Evolutionary conservation across 352 stramenopile species (phyloP).

Genomic region (Phytophthora hybrid): DNA sequence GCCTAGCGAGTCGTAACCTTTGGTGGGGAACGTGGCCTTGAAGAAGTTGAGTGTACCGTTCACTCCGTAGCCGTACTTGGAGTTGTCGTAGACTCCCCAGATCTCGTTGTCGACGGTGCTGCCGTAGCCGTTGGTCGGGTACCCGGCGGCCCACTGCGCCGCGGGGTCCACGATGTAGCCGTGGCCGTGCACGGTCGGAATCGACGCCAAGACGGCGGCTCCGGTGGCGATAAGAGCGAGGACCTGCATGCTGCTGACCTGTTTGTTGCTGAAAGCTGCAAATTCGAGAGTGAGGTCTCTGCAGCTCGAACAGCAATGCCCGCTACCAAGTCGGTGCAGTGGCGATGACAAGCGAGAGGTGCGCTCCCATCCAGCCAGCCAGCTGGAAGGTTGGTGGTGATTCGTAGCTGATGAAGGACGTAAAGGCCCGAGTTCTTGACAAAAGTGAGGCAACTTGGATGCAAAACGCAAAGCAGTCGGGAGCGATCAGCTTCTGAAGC

Average conservation of each 20-base stretch:
- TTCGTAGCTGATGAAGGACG: conserved; percentile 2
- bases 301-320: conserved; percentile 21
- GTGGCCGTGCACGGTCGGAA: conserved; percentile 35
- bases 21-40: conserved; percentile 42
- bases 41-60: conserved; percentile 52
- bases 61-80: conserved; percentile 54
- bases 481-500: conserved; percentile 19
- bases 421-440: conserved; percentile 24
- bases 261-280: conserved; percentile 6
- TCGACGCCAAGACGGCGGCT: conserved; percentile 30
- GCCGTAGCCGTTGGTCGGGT: conserved; percentile 59
- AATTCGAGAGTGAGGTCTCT: conserved; percentile 31
- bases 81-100: conserved; percentile 47
- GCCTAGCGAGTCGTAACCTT: conserved; percentile 47
- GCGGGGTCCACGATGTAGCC: conserved; percentile 58
- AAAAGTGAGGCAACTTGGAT: conserved; percentile 17
- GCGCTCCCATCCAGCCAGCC: neutral
- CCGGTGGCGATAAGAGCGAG: conserved; percentile 35
- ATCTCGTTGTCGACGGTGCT: conserved; percentile 53
- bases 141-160: conserved; percentile 43
- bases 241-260: conserved; percentile 38
- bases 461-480: conserved; percentile 20
- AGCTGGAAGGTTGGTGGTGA: conserved; percentile 16
- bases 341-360: conserved; percentile 7
- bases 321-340: conserved; percentile 15